phyloP scores from a whole-genome alignment of 257 asterid species.

The Haberlea rhodopensis region DNA sequence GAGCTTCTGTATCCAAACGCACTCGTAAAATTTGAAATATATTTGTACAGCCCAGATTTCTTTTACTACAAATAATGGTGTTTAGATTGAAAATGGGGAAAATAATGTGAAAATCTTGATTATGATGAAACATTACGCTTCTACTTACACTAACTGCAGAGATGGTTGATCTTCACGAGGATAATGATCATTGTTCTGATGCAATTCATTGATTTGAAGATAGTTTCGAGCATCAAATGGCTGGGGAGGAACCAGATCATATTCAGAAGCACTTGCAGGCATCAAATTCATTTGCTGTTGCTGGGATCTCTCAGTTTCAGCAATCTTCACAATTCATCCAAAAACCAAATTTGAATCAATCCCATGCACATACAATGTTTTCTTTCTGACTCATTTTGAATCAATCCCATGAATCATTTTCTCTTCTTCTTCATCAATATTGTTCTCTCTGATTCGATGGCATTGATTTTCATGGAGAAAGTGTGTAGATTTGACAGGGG shows the following conservation, averaged over 20 bases:
- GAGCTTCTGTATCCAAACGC: no score
- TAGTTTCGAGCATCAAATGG: conserved; percentile 70
- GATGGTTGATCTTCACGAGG: conserved; percentile 53
- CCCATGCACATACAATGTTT: neutral
- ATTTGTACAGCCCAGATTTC: no score
- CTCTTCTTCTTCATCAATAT: no score
- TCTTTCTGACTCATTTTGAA: no score
- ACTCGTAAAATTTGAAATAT: no score
- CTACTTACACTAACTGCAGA: conserved; percentile 65
- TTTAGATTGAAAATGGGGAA: no score
- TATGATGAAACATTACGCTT: no score
- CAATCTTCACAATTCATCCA: conserved; percentile 43
- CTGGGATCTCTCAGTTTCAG: conserved; percentile 78
- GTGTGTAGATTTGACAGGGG: no score
- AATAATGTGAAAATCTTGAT: neutral
- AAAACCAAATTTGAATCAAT: neutral
- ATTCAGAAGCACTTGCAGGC: conserved; percentile 65
- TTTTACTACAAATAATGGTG: no score
- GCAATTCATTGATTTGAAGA: conserved; percentile 61
- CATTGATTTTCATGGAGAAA: no score
- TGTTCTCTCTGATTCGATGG: no score
- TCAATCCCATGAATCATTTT: no score
- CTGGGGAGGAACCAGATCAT: conserved; percentile 54
- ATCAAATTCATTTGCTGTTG: conserved; percentile 68
- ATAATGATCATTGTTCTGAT: conserved; percentile 44